Conservation (phyloP, 768 basidiomycete genomes). For the Candolleomyces eurysporus region DNA sequence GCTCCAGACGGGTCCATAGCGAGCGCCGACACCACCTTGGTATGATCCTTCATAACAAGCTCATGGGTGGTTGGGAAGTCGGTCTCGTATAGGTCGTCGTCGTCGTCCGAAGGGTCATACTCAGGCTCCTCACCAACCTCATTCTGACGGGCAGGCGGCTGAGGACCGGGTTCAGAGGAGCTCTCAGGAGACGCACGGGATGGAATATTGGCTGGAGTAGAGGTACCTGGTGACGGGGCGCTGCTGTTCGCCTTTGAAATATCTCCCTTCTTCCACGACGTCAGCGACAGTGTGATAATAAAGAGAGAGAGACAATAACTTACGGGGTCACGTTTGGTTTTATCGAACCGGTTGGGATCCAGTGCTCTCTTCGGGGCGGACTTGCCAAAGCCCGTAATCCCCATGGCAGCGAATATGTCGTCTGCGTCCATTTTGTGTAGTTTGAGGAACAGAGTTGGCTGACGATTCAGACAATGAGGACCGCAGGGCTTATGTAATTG, state of each 20-base stretch:
- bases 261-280: neutral
- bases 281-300: conserved; percentile 9
- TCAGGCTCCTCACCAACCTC: conserved; percentile 45
- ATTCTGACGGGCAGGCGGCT: conserved; percentile 18
- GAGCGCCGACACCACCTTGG: conserved; percentile 91
- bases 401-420: conserved; percentile 81
- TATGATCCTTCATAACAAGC: conserved; percentile 89
- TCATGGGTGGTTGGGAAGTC: conserved; percentile 90
- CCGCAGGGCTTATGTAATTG: conserved; percentile 9
- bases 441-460: neutral
- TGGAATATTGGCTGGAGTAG: conserved; percentile 6
- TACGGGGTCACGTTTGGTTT: conserved; percentile 59
- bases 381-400: conserved; percentile 83
- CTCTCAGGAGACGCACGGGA: conserved; percentile 6
- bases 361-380: conserved; percentile 60
- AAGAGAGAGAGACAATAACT: conserved; percentile 9
- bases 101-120: conserved; percentile 54
- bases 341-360: conserved; percentile 78
- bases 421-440: conserved; percentile 40
- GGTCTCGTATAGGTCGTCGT: conserved; percentile 49
- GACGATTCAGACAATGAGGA: conserved; percentile 1
- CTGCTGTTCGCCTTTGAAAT: conserved; percentile 4
- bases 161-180: conserved; percentile 16
- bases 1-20: conserved; percentile 94
- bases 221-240: conserved; percentile 19